Evolutionary conservation across 129 eudicot species (phyloP), one percentile per base, ranked within the genome.

Genomic region (Erigeron canadensis): DNA sequence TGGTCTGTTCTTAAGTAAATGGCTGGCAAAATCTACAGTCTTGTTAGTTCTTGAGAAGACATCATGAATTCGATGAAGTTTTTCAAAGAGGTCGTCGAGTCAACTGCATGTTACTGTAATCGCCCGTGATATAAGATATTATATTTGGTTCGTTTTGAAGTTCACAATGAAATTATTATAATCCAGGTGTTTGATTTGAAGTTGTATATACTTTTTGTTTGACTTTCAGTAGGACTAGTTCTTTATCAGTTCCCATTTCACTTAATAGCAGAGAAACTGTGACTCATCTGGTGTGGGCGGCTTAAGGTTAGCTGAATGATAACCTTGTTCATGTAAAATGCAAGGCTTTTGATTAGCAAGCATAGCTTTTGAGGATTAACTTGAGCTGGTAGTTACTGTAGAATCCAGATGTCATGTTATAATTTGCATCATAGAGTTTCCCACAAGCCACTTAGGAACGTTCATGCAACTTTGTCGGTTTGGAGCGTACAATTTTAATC

Each of bases 61-160:
- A 55, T 64, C 37, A 55, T 71, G 62, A 17, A 37, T 51, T 19
- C 22, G 7, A 13, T 58, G 2, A 71, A 18, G 12, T 44, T 79
- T 45, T 72, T 19, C 7, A 17, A 70, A 54, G 50, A 75, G 50
- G 44, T 75, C 10, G 34, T 6, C 16, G 53, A 50, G 41, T 38
- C 47, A 10, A 50, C 51, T 67, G 28, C 37, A 75, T n/a, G n/a
- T n/a, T n/a, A n/a, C 18, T 4, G 0, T 15, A n/a, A 53, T 23
- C 34, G 34, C 34, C 8, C 11, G 23, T 17, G 22, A 12, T 21
- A 17, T 51, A 40, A 53, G 18, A 70, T 54, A 61, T 22, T 6
- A 15, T 48, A 48, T 48, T 15, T 23, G 34, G 34, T 8, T 18
- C 4, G 39, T 17, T 11, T 10, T 39, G 69, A n/a, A n/a, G n/a